A percentile compares a stretch with the other conserved stretches of the same genome.
Evolutionary conservation across 768 basidiomycete species (phyloP).

Genomic region (Tylopilus sp.): DNA sequence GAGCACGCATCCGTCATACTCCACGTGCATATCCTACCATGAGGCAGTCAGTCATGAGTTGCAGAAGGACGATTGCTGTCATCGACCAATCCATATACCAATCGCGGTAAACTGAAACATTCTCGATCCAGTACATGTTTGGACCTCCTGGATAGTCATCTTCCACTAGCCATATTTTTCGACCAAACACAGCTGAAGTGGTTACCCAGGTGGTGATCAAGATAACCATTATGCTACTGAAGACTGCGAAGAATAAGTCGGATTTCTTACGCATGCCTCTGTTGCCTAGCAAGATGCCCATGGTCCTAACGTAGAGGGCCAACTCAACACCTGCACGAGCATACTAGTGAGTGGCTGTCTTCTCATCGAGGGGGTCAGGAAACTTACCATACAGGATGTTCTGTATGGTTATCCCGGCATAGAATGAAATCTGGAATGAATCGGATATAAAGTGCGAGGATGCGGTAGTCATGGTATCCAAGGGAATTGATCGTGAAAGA

Average conservation of each 20-base stretch:
- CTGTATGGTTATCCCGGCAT: background rate
- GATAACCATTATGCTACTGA: background rate
- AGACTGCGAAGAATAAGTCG: background rate
- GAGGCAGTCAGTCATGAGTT: constrained; percentile 35
- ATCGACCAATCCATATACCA: constrained; percentile 24
- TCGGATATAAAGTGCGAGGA: background rate
- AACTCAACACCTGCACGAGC: background rate
- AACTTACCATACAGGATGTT: background rate
- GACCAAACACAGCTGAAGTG: background rate
- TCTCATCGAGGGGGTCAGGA: background rate
- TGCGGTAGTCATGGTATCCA: background rate
- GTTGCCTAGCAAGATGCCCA: background rate
- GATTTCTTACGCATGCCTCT: background rate
- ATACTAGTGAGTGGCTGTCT: background rate
- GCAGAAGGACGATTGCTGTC: constrained; percentile 25
- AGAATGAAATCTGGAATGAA: background rate
- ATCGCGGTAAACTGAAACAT: no score
- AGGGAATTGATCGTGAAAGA: background rate
- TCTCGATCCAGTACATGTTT: background rate
- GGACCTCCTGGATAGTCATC: background rate
- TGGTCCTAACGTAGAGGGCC: background rate
- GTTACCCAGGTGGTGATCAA: background rate
- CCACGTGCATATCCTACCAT: constrained; percentile 11
- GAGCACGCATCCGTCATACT: background rate
- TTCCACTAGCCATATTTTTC: background rate